phyloP scores from a whole-genome alignment of 768 basidiomycete genomes.

The Mycena olivaceomarginata region DNA sequence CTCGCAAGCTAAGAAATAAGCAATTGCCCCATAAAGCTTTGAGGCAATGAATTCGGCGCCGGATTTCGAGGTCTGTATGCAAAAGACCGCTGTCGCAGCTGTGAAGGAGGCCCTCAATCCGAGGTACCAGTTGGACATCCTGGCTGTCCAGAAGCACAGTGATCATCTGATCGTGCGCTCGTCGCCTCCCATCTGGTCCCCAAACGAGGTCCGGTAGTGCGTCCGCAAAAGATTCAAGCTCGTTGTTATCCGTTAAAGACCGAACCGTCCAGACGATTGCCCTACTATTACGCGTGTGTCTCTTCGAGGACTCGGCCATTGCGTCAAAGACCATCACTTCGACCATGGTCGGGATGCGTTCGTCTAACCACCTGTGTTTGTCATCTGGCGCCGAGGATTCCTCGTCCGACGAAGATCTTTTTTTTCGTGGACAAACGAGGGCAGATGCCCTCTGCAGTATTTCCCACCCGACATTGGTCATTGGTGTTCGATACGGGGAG shows the following conservation, averaged over 20 bases:
- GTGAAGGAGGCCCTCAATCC: neutral
- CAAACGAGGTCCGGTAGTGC: neutral
- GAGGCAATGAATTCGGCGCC: neutral
- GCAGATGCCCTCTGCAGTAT: no score
- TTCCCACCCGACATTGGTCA: no score
- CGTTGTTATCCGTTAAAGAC: slow-evolving; percentile 9
- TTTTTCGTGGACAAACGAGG: no score
- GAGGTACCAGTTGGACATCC: neutral
- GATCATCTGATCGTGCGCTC: neutral
- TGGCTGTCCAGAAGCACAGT: neutral
- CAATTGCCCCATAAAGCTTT: neutral
- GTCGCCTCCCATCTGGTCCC: slow-evolving; percentile 4
- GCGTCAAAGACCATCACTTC: slow-evolving; percentile 15
- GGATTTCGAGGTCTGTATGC: neutral
- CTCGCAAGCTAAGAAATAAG: no score
- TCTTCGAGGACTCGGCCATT: neutral
- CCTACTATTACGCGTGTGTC: neutral
- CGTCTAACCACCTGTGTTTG: neutral
- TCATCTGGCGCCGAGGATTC: neutral
- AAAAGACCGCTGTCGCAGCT: neutral
- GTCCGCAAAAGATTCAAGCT: slow-evolving; percentile 10
- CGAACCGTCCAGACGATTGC: slow-evolving; percentile 9
- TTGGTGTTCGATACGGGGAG: no score
- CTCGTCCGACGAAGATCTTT: slow-evolving; percentile 6
- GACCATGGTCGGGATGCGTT: slow-evolving; percentile 14